phyloP scores from a whole-genome alignment of 495 filamentous ascomycete genomes.

The Hypoxylon fuscum region DNA sequence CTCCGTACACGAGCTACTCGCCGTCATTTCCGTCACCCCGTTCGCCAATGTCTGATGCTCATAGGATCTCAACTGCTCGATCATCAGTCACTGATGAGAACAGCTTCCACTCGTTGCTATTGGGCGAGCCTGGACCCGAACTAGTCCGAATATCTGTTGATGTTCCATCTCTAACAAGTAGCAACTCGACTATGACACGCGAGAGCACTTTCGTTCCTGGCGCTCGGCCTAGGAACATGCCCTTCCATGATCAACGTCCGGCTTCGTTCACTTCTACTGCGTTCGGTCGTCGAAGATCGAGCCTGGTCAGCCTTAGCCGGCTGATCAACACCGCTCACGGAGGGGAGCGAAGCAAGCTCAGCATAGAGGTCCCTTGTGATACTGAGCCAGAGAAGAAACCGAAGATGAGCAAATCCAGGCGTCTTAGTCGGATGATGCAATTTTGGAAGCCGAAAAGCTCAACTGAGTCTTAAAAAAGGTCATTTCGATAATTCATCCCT shows the following conservation, averaged over 20 bases:
- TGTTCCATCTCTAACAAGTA: constrained; percentile 86
- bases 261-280: constrained; percentile 73
- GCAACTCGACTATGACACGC: constrained; percentile 84
- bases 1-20: constrained; percentile 60
- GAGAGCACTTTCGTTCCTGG: constrained; percentile 57
- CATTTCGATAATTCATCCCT: not conserved
- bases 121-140: constrained; percentile 70
- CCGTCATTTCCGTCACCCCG: constrained; percentile 66
- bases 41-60: constrained; percentile 70
- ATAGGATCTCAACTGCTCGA: constrained; percentile 73
- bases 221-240: constrained; percentile 46
- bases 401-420: constrained; percentile 75
- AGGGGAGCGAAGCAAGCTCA: constrained; percentile 81
- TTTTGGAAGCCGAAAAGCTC: constrained; percentile 75
- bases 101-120: constrained; percentile 65
- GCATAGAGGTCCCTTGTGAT: constrained; percentile 69
- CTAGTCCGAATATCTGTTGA: constrained; percentile 77
- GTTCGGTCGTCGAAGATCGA: constrained; percentile 78
- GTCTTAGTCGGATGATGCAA: constrained; percentile 81
- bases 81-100: constrained; percentile 77
- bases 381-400: constrained; percentile 67
- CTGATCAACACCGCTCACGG: constrained; percentile 80
- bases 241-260: constrained; percentile 67
- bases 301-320: constrained; percentile 84
- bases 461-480: constrained; percentile 25